These are phyloP conservation scores for Manihot esculenta DNA, from an alignment of 441 rosid genomes.

Conservation along the genomic window DNA sequence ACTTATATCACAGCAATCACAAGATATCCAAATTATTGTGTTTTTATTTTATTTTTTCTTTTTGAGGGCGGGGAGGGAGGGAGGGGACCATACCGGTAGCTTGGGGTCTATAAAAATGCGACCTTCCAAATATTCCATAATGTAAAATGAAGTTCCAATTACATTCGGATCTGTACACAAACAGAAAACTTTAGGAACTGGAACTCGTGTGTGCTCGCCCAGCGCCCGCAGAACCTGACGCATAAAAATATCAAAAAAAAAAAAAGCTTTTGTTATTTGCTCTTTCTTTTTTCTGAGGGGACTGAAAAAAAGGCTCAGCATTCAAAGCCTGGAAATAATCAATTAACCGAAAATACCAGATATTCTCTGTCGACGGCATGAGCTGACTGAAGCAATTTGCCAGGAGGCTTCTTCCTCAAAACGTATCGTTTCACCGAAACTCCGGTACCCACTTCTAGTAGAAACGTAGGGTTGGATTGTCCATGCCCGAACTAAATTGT, in stretches of 20 bases:
- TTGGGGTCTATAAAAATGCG: constrained; percentile 71
- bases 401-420: constrained; percentile 91
- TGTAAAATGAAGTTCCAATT: constrained; percentile 84
- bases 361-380: constrained; percentile 93
- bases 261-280: not conserved
- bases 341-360: constrained; percentile 41
- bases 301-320: not conserved
- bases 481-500: constrained; percentile 80
- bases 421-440: constrained; percentile 63
- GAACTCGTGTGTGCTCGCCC: constrained; percentile 71
- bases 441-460: constrained; percentile 60
- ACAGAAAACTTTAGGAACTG: constrained; percentile 84
- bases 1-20: not conserved
- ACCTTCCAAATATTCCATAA: constrained; percentile 95
- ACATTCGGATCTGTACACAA: constrained; percentile 64
- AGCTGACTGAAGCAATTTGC: constrained; percentile 76
- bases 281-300: not conserved
- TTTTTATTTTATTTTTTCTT: too few relatives aligned
- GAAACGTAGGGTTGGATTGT: constrained; percentile 89
- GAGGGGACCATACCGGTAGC: constrained; percentile 48
- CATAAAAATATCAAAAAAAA: not conserved
- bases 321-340: not conserved
- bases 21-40: too few relatives aligned
- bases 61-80: not conserved
- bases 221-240: constrained; percentile 74